phyloP scores from a whole-genome alignment of 2,329 filamentous ascomycete species.

The Capronia epimyces region DNA sequence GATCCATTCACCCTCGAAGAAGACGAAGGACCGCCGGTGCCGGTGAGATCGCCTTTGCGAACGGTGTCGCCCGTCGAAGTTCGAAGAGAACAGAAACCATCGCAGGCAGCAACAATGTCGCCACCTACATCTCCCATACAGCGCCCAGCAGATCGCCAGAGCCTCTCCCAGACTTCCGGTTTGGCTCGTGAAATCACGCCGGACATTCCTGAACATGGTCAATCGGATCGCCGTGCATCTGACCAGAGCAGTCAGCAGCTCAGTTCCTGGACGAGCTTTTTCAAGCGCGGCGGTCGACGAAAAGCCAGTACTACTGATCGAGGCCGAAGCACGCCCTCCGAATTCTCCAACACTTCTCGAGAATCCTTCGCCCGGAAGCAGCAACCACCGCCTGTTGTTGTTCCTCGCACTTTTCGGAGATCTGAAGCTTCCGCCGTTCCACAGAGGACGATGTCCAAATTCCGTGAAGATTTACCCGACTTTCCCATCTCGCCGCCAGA shows the following conservation, averaged over 20 bases:
- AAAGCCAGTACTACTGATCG: conserved; percentile 50
- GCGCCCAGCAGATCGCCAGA: conserved; percentile 46
- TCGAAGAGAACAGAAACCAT: conserved; percentile 11
- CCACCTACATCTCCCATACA: conserved; percentile 44
- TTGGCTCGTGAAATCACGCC: conserved; percentile 48
- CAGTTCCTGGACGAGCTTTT: conserved; percentile 64
- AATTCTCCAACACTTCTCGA: conserved; percentile 87
- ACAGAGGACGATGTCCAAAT: conserved; percentile 80
- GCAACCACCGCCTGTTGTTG: conserved; percentile 38
- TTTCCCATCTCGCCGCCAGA: conserved; percentile 78
- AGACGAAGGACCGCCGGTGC: conserved; percentile 23
- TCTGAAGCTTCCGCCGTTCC: conserved; percentile 50
- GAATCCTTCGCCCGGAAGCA: conserved; percentile 68
- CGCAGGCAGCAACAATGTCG: conserved; percentile 39
- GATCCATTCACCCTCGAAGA: conserved; percentile 20
- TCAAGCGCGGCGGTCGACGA: conserved; percentile 58
- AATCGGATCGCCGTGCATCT: conserved; percentile 51
- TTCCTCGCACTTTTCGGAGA: conserved; percentile 41
- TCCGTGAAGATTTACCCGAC: conserved; percentile 86
- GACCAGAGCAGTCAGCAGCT: conserved; percentile 46
- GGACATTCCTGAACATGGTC: conserved; percentile 50
- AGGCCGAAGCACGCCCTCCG: conserved; percentile 56
- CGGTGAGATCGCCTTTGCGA: conserved; percentile 24
- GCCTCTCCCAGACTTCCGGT: conserved; percentile 50
- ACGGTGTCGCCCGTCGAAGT: conserved; percentile 17